These are phyloP conservation scores for Raphanus raphanistrum DNA, from an alignment of 345 rosid species.

Conservation along the genomic window DNA sequence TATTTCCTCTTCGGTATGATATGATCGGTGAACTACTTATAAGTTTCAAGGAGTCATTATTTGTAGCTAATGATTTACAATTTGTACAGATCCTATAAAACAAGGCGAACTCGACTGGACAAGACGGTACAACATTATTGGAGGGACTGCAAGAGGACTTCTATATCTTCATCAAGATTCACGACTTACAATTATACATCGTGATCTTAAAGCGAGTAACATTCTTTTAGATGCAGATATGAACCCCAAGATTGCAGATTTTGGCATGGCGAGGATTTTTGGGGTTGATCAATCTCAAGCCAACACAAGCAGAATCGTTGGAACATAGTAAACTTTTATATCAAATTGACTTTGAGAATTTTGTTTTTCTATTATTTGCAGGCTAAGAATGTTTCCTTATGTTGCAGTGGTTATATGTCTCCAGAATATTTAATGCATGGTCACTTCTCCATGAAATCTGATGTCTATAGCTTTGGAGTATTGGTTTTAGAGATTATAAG, in stretches of 20 bases:
- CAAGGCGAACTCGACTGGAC: background rate
- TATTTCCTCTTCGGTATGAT: background rate
- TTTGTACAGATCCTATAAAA: background rate
- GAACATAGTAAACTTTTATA: background rate
- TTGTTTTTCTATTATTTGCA: background rate
- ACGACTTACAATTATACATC: no score
- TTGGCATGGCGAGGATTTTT: background rate
- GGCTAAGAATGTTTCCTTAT: background rate
- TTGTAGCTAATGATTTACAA: background rate
- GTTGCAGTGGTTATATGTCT: background rate
- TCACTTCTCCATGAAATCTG: background rate
- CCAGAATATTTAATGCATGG: background rate
- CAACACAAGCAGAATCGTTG: background rate
- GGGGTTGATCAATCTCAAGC: background rate
- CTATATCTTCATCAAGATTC: no score
- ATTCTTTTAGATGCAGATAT: no score
- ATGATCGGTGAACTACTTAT: background rate
- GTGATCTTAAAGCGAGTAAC: no score
- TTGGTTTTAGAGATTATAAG: background rate
- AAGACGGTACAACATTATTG: background rate
- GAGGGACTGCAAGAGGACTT: background rate
- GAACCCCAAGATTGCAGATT: background rate
- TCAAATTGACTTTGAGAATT: background rate
- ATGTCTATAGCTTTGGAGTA: background rate
- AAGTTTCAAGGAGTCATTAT: background rate